A percentile compares a stretch with the other conserved stretches of the same genome.
These are phyloP conservation scores for Capronia coronata DNA, from an alignment of 2,329 filamentous ascomycete species.

Conservation along the genomic window DNA sequence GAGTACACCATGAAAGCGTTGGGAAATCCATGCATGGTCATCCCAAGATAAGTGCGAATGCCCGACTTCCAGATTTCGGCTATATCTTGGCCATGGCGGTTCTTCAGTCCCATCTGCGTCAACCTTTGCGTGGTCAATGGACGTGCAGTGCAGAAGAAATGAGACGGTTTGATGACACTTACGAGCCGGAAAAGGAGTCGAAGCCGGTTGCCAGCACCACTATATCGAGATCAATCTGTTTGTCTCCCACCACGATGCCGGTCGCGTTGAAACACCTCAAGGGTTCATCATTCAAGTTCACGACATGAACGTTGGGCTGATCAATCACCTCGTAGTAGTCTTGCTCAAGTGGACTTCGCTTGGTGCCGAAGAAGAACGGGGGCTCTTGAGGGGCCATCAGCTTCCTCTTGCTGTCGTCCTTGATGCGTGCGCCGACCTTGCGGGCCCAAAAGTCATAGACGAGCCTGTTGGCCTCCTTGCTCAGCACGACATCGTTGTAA, in stretches of 20 bases:
- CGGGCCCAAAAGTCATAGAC: constrained; percentile 52
- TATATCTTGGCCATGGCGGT: constrained; percentile 31
- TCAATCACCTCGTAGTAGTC: constrained; percentile 49
- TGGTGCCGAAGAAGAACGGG: constrained; percentile 52
- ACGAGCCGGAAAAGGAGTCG: constrained; percentile 37
- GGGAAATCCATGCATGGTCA: constrained; percentile 39
- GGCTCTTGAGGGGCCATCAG: constrained; percentile 49
- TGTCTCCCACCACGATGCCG: constrained; percentile 20
- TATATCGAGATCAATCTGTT: constrained; percentile 34
- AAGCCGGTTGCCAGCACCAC: constrained; percentile 43
- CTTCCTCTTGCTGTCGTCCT: constrained; percentile 46
- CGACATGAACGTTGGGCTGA: constrained; percentile 42
- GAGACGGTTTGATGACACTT: not conserved
- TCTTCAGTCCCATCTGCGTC: constrained; percentile 37
- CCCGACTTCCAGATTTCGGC: constrained; percentile 36
- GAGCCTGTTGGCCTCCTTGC: constrained; percentile 46
- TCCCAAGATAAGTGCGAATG: constrained; percentile 40
- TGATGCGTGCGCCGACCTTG: constrained; percentile 47
- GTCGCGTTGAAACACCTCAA: constrained; percentile 18
- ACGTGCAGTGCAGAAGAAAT: no score
- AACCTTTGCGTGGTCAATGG: constrained; percentile 27
- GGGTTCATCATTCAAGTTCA: constrained; percentile 40
- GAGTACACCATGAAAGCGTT: constrained; percentile 33
- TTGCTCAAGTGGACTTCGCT: constrained; percentile 45
- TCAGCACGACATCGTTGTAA: constrained; percentile 48